Evolutionary conservation across 176 grass and related monocot species (phyloP), one percentile per base, ranked within the genome.

Genomic region (Oropetium thomaeum): DNA sequence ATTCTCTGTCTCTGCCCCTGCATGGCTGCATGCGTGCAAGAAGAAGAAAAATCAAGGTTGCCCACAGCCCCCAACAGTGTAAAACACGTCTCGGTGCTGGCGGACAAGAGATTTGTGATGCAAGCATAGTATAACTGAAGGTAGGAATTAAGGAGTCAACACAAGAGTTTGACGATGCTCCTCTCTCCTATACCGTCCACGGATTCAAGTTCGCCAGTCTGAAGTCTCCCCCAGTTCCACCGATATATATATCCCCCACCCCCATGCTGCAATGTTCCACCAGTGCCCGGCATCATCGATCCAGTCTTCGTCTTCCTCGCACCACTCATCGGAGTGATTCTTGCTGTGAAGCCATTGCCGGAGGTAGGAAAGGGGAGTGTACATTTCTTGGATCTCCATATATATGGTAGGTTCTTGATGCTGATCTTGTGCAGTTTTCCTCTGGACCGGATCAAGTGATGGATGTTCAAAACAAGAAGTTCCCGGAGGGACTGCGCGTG

Each of bases 401-500:
- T n/a, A n/a, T n/a, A 9, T 8, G 48, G 48, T 3, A 9, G 1
- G 48, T n/a, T 22, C 22, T 52, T 52, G 48, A 20, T 52, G 48
- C 19, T 52, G 48, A 52, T 52, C 48, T n/a, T 52, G 5, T n/a
- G 20, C 7, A 7, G 48, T 8, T 52, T 52, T 8, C 48, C 14
- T 48, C 5, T 0, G 44, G 3, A 16, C 7, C 17, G 19, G 19
- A 22, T 52, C 17, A 22, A n/a, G 19, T 1, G 48, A 52, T 52
- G 48, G 48, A 52, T 5, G 19, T 44, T 14, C 3, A 15, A 3
- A 44, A 52, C 19, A 52, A 52, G 19, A 52, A 90, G 75, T 93
- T 90, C 69, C 90, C 90, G 7, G 67, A 57, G 2, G 90, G 90
- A 70, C 83, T 93, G 87, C 76, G 87, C 33, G 81, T 93, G 39